Evolutionary conservation across 352 stramenopile genomes (phyloP), one percentile per base, ranked within the genome.

Genomic region (Phytophthora quininea): DNA sequence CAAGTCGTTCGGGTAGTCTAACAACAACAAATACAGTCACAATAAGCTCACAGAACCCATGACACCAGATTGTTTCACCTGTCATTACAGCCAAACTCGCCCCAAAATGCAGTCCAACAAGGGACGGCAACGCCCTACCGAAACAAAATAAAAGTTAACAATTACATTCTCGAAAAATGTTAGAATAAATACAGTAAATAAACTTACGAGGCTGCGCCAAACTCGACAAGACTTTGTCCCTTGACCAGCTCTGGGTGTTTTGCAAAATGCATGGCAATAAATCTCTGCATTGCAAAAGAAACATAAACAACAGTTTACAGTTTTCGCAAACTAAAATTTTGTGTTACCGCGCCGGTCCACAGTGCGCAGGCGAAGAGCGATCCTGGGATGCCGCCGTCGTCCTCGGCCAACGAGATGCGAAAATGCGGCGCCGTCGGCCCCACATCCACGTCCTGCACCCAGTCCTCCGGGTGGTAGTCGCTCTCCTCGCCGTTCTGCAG

Each of bases 1-100:
- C 15, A 80, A 58, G 29, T 80, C 65, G 52, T 74, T 82, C 40
- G 78, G 78, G 45, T 87, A 87, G 58, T 86, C 78, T 86, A 64
- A 53, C 54, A 49, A 0, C 42, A 30, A 42, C 27, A 0, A 24
- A 29, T 8, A 31, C 38, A 48, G 12, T n/a, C 15, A 14, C 46
- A 7, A 62, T 2, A 35, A 38, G 14, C 15, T 24, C 8, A 49
- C 19, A 24, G 19, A 31, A 11, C 37, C 8, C 30, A 14, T 1
- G 11, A 38, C 11, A 51, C 8, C 19, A 32, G 19, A 14, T n/a
- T 15, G 5, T 27, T 53, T 35, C 40, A 84, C 75, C 78, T 45
- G 78, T 84, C 59, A 87, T 87, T 3, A 84, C 62, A 27, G 71
- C 70, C 37, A 72, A 48, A 10, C 66, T 62, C 4, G 78, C 78